These are phyloP conservation scores for Apiotrichum mycotoxinovorans DNA, from an alignment of 1,284 basidiomycete species.

Conservation along the genomic window DNA sequence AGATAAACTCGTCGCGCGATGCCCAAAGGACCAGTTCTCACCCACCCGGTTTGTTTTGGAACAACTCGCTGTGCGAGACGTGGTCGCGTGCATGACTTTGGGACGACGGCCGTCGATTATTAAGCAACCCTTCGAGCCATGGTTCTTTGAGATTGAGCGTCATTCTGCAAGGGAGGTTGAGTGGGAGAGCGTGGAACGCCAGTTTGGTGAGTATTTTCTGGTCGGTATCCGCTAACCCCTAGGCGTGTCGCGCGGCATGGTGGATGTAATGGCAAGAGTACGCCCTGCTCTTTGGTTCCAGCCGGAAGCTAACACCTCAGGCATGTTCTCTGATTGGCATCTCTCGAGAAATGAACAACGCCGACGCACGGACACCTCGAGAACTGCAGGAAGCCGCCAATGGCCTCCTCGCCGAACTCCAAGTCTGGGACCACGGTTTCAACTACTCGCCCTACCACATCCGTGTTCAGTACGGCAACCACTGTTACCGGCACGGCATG, in stretches of 20 bases:
- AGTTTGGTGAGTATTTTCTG: conserved; percentile 33
- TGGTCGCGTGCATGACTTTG: conserved; percentile 46
- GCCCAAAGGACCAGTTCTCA: conserved; percentile 27
- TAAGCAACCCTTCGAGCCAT: conserved; percentile 38
- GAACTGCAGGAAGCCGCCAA: conserved; percentile 31
- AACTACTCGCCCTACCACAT: conserved; percentile 40
- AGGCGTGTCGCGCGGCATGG: conserved; percentile 43
- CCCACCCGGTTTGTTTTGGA: conserved; percentile 43
- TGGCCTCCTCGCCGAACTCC: conserved; percentile 36
- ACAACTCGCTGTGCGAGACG: conserved; percentile 44
- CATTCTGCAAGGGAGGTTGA: conserved; percentile 37
- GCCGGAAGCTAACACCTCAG: conserved; percentile 4
- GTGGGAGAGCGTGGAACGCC: conserved; percentile 43
- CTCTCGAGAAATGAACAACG: conserved; percentile 14
- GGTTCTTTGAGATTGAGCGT: conserved; percentile 45
- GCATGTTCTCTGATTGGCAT: conserved; percentile 32
- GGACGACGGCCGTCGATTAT: conserved; percentile 39
- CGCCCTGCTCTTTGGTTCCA: not conserved
- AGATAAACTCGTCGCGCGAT: conserved; percentile 30
- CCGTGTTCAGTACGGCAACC: conserved; percentile 42
- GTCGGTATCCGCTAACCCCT: not conserved
- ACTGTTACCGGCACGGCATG: conserved; percentile 41
- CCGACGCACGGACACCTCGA: conserved; percentile 11
- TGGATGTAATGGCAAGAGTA: conserved; percentile 44
- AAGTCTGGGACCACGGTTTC: conserved; percentile 38